Evolutionary conservation across 73 alveolate species (phyloP), one percentile per base, ranked within the genome.

Genomic region (Paramecium primaurelia): DNA sequence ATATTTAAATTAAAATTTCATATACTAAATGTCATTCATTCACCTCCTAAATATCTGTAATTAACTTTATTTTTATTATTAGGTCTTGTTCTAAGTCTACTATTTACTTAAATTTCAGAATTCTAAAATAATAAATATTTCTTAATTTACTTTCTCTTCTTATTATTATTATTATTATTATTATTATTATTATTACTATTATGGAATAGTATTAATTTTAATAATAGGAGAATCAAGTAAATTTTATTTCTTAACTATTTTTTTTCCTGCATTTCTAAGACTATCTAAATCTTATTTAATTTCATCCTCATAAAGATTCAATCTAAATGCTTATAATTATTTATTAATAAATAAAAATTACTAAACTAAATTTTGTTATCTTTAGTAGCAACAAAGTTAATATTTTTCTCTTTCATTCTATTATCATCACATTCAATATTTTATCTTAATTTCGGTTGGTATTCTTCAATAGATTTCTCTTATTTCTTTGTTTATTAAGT

Each of bases 251-350:
- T 73, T 73, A 0, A 73, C 49, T 9, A 14, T 16, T 73, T 73
- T 73, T 73, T 73, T 73, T 38, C 87, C 87, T 14, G 87, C 40
- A 20, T 36, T 73, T 6, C 87, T 28, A 11, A 80, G 73, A 45
- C 11, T 2, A 14, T 80, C 91, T 9, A 80, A 64, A 47, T 80
- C 91, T 20, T 28, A 16, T 49, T 80, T 80, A 18, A 80, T 80
- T 45, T 80, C 91, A 45, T 80, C 91, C 58, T 80, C 91, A 44
- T 42, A 80, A 9, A 80, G 91, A 49, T 80, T 80, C 32, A 80
- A 47, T 47, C 91, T 40, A 8, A 80, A 80, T 20, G 91, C 91
- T 80, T n/a, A 9, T 30, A 73, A 36, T 44, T 18, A 22, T 25
- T 25, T 11, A 36, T n/a, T 45, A 18, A 80, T 32, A 44, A 18